Percentiles rank a stretch among this genome's conserved stretches.
Evolutionary conservation across 1,284 basidiomycete species (phyloP).

Genomic region (Farysia itapuensis): DNA sequence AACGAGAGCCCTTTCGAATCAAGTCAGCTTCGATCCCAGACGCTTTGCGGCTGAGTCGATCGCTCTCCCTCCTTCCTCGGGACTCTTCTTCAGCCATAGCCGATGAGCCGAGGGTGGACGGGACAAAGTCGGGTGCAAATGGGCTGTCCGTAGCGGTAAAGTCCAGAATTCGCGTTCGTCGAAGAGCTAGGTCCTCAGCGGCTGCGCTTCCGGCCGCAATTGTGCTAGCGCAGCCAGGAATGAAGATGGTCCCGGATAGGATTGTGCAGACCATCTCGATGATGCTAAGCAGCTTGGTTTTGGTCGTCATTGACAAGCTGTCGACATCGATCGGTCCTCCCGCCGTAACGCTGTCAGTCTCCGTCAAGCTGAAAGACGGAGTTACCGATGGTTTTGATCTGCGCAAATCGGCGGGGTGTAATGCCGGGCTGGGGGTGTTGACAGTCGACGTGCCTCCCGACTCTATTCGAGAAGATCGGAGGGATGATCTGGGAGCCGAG

Average conservation of each 20-base stretch:
- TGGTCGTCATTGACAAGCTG: slow-evolving; percentile 25
- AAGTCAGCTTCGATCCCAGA: slow-evolving; percentile 24
- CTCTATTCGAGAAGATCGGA: background rate
- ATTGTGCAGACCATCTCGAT: slow-evolving; percentile 47
- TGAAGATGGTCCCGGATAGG: slow-evolving; percentile 35
- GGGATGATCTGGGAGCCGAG: background rate
- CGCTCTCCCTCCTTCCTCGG: slow-evolving; percentile 7
- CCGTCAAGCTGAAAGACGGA: background rate
- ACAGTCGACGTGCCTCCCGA: background rate
- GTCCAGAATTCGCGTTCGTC: slow-evolving; percentile 20
- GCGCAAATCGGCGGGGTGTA: background rate
- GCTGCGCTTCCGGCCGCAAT: slow-evolving; percentile 1
- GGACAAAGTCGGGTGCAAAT: slow-evolving; percentile 3
- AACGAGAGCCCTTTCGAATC: slow-evolving; percentile 33
- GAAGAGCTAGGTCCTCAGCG: slow-evolving; percentile 24
- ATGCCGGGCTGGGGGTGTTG: background rate
- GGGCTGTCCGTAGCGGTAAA: slow-evolving; percentile 21
- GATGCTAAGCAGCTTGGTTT: slow-evolving; percentile 39
- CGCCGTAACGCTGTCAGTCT: background rate
- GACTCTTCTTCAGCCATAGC: background rate
- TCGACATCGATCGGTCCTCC: no score
- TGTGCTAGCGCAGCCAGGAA: slow-evolving; percentile 29
- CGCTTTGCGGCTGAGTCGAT: background rate
- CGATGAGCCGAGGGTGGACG: background rate
- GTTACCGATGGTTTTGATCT: background rate